A percentile compares a stretch with the other conserved stretches of the same genome.
phyloP scores from a whole-genome alignment of 2,329 filamentous ascomycete genomes.

The Sporothrix schenckii region DNA sequence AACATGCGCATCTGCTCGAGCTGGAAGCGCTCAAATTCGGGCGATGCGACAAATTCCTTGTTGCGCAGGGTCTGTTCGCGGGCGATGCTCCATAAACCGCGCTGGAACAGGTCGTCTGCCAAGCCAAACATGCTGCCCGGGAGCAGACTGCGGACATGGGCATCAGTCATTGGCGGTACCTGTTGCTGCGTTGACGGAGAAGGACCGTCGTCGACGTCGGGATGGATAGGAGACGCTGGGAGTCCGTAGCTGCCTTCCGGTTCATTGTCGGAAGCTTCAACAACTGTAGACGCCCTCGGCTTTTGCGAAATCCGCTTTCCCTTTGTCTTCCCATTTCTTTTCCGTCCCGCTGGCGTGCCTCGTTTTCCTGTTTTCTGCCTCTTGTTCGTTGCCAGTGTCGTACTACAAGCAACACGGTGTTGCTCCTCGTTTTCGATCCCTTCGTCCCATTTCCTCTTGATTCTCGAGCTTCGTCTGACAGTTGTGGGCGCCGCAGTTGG shows the following conservation, averaged over 20 bases:
- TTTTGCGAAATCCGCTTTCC: background rate
- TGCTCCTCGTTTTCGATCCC: background rate
- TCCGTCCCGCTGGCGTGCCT: no score
- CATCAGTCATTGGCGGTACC: background rate
- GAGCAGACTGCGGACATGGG: conserved; percentile 29
- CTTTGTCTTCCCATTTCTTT: background rate
- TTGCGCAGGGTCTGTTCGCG: conserved; percentile 25
- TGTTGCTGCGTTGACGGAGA: background rate
- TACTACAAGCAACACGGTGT: background rate
- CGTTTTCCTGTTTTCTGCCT: background rate
- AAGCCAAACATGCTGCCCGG: conserved; percentile 33
- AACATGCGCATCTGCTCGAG: conserved; percentile 13
- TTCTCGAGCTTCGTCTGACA: background rate
- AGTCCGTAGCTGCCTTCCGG: no score
- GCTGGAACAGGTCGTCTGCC: conserved; percentile 29
- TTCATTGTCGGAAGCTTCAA: background rate
- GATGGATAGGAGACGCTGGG: no score
- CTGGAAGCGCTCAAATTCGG: conserved; percentile 17
- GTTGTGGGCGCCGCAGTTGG: background rate
- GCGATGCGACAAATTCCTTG: conserved; percentile 11
- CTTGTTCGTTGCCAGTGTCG: background rate
- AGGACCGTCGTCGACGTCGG: background rate
- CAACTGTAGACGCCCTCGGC: background rate
- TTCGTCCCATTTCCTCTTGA: conserved; percentile 1
- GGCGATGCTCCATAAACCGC: conserved; percentile 32